A percentile compares a stretch with the other conserved stretches of the same genome.
Evolutionary conservation across 768 basidiomycete genomes (phyloP).

Genomic region (Holtermannia corniformis): DNA sequence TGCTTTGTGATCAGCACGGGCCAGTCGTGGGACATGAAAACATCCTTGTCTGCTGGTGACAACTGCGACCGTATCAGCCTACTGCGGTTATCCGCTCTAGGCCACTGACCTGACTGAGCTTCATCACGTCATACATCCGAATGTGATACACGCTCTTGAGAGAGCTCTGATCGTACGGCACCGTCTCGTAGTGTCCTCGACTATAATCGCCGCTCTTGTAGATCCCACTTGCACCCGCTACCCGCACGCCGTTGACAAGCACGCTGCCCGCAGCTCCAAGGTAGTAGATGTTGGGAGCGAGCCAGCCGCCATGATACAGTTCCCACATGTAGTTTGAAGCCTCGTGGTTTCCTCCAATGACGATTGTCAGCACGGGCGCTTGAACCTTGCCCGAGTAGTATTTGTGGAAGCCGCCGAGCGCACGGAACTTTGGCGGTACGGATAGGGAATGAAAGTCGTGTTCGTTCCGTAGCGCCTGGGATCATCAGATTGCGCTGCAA

Average conservation of each 20-base stretch:
- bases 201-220: constrained; percentile 69
- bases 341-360: constrained; percentile 98
- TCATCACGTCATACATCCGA: constrained; percentile 70
- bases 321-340: constrained; percentile 96
- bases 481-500: not conserved
- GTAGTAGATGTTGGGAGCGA: constrained; percentile 94
- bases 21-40: constrained; percentile 98
- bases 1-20: constrained; percentile 73
- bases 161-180: constrained; percentile 65
- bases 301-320: constrained; percentile 94
- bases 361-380: constrained; percentile 81
- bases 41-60: constrained; percentile 33
- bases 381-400: constrained; percentile 75
- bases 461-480: constrained; percentile 72
- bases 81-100: not conserved
- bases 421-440: constrained; percentile 77
- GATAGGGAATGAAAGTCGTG: constrained; percentile 83
- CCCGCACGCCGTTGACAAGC: constrained; percentile 73
- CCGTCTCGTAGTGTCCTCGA: constrained; percentile 60
- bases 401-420: constrained; percentile 68
- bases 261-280: constrained; percentile 85
- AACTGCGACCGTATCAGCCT: constrained; percentile 13
- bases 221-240: constrained; percentile 87
- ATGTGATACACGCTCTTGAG: constrained; percentile 84
- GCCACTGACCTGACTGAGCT: constrained; percentile 52